These are phyloP conservation scores for Fraxinus platypoda DNA, from an alignment of 305 asterid species.

Conservation along the genomic window DNA sequence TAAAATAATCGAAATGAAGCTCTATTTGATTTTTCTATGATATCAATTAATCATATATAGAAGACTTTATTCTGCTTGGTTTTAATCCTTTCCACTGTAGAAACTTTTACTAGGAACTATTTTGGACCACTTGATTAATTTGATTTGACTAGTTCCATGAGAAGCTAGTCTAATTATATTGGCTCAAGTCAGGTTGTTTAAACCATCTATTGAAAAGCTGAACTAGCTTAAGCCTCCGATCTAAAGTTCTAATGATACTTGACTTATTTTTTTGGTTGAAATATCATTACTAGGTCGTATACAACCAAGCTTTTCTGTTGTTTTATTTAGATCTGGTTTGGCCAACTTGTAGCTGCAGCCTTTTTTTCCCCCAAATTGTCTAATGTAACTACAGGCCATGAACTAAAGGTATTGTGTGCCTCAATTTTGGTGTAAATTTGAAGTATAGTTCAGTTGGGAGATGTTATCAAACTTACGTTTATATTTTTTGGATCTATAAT, in stretches of 20 bases:
- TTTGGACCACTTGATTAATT: neutral
- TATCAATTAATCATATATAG: neutral
- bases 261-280: neutral
- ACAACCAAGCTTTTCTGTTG: too few relatives aligned
- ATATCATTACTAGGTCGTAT: too few relatives aligned
- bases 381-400: neutral
- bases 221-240: neutral
- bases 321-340: neutral
- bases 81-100: neutral
- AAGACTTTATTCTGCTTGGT: neutral
- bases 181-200: neutral
- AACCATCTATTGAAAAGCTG: neutral
- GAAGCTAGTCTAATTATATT: neutral
- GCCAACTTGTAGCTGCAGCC: neutral
- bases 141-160: neutral
- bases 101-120: neutral
- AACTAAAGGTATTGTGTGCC: neutral
- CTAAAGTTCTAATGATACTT: neutral
- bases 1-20: neutral
- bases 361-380: neutral
- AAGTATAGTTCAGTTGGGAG: neutral
- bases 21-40: too few relatives aligned
- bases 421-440: neutral
- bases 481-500: neutral
- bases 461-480: neutral